Percentiles rank a stretch among this genome's conserved stretches.
phyloP scores from a whole-genome alignment of 768 basidiomycete genomes.

The Zangia roseola region DNA sequence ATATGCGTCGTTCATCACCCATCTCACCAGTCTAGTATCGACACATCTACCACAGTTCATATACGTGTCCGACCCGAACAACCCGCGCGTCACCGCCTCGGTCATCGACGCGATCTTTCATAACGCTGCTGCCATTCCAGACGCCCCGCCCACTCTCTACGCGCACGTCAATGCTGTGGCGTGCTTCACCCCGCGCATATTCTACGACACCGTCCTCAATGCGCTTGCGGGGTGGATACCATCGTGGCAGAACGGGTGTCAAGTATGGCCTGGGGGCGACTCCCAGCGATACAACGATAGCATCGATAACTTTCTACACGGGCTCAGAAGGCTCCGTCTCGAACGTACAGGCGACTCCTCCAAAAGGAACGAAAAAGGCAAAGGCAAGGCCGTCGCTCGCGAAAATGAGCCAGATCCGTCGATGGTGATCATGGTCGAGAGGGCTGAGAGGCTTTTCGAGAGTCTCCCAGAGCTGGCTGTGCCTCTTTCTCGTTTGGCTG shows the following conservation, averaged over 20 bases:
- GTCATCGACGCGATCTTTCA: constrained; percentile 29
- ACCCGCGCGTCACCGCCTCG: constrained; percentile 44
- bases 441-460: constrained; percentile 63
- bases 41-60: too few relatives aligned
- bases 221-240: constrained; percentile 54
- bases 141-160: constrained; percentile 32
- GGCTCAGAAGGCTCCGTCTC: constrained; percentile 44
- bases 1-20: constrained; percentile 20
- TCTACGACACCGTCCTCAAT: constrained; percentile 70
- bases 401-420: constrained; percentile 16
- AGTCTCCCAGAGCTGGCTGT: constrained; percentile 65
- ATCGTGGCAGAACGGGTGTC: constrained; percentile 59
- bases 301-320: constrained; percentile 73
- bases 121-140: constrained; percentile 9
- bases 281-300: constrained; percentile 57
- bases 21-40: too few relatives aligned
- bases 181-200: constrained; percentile 58
- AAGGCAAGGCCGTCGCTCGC: constrained; percentile 26
- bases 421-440: constrained; percentile 64
- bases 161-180: constrained; percentile 55
- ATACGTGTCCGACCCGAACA: constrained; percentile 56
- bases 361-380: constrained; percentile 32
- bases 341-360: constrained; percentile 3
- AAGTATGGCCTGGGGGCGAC: constrained; percentile 52
- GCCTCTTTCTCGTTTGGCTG: constrained; percentile 67